phyloP scores from a whole-genome alignment of 805 yeast species.

The Cephaloascus albidus region DNA sequence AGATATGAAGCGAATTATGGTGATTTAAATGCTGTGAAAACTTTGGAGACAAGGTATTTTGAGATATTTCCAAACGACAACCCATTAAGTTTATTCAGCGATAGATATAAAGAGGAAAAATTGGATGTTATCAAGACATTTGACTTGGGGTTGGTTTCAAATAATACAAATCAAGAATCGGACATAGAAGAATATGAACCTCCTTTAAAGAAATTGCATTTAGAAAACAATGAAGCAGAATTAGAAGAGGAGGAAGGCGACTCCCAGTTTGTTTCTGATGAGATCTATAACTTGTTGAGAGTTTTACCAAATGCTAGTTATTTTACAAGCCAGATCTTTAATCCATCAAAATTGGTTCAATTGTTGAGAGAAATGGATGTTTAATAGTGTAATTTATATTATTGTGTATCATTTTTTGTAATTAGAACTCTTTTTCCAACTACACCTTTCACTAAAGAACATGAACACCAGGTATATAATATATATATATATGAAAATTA shows the following conservation, averaged over 20 bases:
- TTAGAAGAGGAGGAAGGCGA: conserved; percentile 5
- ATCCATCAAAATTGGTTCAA: conserved; percentile 42
- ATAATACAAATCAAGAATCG: too few relatives aligned
- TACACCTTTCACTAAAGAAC: too few relatives aligned
- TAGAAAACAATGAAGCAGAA: conserved; percentile 10
- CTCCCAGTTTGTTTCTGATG: conserved; percentile 25
- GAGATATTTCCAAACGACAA: conserved; percentile 58
- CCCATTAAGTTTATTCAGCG: conserved; percentile 23
- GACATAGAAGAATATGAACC: conserved; percentile 6
- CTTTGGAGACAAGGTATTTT: conserved; percentile 57
- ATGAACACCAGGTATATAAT: too few relatives aligned
- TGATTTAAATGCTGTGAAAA: conserved; percentile 55
- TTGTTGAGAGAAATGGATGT: conserved; percentile 9
- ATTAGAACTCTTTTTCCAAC: too few relatives aligned
- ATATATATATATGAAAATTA: too few relatives aligned
- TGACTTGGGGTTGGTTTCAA: conserved; percentile 19
- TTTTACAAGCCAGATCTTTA: conserved; percentile 45
- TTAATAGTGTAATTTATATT: too few relatives aligned
- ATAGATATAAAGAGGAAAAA: conserved; percentile 26
- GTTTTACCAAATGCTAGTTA: conserved; percentile 53
- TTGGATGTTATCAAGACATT: conserved; percentile 24
- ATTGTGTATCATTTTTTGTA: too few relatives aligned
- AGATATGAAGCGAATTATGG: conserved; percentile 64
- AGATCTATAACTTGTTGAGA: conserved; percentile 40
- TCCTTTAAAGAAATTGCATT: conserved; percentile 2